Evolutionary conservation across 2,329 filamentous ascomycete genomes (phyloP), one percentile per base, ranked within the genome.

Genomic region (Alternaria sp.): DNA sequence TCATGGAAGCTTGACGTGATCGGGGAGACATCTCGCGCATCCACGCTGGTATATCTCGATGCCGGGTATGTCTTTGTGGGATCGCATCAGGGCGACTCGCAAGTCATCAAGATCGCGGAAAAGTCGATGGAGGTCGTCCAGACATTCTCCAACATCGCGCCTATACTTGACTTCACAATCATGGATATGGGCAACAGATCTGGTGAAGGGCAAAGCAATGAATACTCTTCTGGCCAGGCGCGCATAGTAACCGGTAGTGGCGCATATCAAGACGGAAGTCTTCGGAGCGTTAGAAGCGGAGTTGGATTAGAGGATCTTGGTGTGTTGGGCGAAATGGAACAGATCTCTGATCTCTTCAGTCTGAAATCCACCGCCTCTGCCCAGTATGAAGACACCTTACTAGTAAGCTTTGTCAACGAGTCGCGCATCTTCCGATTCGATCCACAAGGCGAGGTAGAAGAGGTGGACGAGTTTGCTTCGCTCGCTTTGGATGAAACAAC

Each of bases 111-210:
- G 52, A 86, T 93, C 57, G 79, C 83, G 47, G 85, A 87, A 56
- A 84, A 90, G 30, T 86, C 85, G 0, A 83, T 94, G 62, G 84
- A 90, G 51, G 80, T 94, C 5, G 79, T 96, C 10, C 93, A 97
- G 75, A 91, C 88, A 0, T 85, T 96, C 59, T 83, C 88, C 4
- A 99, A 97, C 74, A 93, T 98, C 71, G 93, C 92, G 0, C 96
- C 96, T 0, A 92, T 99, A 45, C 82, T 98, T 43, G 96, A 99
- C 77, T 97, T 99, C 71, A 90, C 92, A 1, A 89, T 99, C 15
- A 97, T 98, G 93, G 96, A 98, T 74, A 91, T 98, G 86, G 95
- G 94, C 0, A 94, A 93, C 70, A 86, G 93, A 59, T 90, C 92
- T 63, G 90, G 90, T 21, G 91, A 96, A 67, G 88, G 86, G 9